phyloP scores from a whole-genome alignment of 108 stramenopile species.

The Discostella pseudostelligera region DNA sequence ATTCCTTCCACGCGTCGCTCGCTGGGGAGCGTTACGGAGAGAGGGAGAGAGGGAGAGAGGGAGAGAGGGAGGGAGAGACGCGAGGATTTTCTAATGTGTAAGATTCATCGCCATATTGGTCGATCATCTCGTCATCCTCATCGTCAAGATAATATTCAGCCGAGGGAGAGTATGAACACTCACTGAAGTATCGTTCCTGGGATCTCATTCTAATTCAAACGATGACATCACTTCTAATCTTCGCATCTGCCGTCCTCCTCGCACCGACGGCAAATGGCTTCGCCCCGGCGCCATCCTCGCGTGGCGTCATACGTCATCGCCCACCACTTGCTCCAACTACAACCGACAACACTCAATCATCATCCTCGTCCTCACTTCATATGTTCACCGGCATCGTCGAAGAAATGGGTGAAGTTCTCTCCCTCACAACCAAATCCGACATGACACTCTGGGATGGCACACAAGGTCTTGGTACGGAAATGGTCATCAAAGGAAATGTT shows the following conservation, averaged over 20 bases:
- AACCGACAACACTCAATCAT: background rate
- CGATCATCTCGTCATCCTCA: too few species aligned
- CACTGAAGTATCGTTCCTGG: background rate
- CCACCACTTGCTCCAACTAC: too few species aligned
- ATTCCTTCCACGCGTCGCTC: too few species aligned
- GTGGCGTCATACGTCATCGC: background rate
- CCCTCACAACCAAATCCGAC: slow-evolving; percentile 71
- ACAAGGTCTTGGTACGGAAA: slow-evolving; percentile 75
- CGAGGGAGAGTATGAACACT: background rate
- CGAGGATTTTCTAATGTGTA: too few species aligned
- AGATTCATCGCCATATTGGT: too few species aligned
- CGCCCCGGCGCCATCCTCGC: background rate
- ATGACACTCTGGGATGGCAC: slow-evolving; percentile 95
- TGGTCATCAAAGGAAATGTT: slow-evolving; percentile 68
- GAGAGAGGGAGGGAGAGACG: too few species aligned
- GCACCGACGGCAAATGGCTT: background rate
- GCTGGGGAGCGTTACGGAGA: too few species aligned
- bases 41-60: too few species aligned
- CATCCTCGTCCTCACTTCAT: slow-evolving; percentile 8
- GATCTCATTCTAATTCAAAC: slow-evolving; percentile 1
- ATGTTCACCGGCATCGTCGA: slow-evolving; percentile 99
- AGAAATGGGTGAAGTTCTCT: slow-evolving; percentile 93
- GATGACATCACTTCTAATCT: background rate
- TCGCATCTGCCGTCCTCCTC: background rate
- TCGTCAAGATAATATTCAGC: too few species aligned